phyloP scores from a whole-genome alignment of 23 red algal genomes.

The Gracilaria gracilis region DNA sequence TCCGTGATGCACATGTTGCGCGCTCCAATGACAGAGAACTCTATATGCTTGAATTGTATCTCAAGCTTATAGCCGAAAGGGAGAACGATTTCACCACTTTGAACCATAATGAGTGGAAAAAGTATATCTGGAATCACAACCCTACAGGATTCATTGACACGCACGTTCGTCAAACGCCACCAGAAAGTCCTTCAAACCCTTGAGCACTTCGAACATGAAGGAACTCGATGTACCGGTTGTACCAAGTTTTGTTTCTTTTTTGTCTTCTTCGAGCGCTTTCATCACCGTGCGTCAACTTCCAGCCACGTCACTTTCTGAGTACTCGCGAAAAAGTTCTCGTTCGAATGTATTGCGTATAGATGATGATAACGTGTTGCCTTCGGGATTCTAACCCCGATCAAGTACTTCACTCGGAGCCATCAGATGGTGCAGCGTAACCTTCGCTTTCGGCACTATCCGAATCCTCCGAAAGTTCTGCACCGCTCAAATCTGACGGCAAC shows the following conservation, averaged over 20 bases:
- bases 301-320: background rate
- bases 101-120: constrained; percentile 85
- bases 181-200: background rate
- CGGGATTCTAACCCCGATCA: background rate
- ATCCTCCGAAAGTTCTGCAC: constrained; percentile 44
- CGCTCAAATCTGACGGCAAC: constrained; percentile 66
- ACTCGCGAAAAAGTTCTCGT: background rate
- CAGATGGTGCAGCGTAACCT: constrained; percentile 50
- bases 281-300: background rate
- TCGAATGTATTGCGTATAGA: background rate
- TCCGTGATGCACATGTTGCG: constrained; percentile 50
- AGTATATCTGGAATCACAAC: constrained; percentile 36
- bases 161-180: background rate
- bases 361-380: background rate
- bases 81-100: constrained; percentile 81
- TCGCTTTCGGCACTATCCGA: constrained; percentile 60
- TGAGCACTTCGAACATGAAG: background rate
- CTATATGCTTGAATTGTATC: constrained; percentile 69
- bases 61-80: constrained; percentile 71
- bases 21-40: constrained; percentile 76
- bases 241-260: background rate
- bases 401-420: constrained; percentile 36
- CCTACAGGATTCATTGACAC: constrained; percentile 1
- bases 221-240: background rate
- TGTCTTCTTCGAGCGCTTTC: background rate